Conservation (phyloP, 2,329 filamentous ascomycete genomes). For the Hypoxylon sp. region DNA sequence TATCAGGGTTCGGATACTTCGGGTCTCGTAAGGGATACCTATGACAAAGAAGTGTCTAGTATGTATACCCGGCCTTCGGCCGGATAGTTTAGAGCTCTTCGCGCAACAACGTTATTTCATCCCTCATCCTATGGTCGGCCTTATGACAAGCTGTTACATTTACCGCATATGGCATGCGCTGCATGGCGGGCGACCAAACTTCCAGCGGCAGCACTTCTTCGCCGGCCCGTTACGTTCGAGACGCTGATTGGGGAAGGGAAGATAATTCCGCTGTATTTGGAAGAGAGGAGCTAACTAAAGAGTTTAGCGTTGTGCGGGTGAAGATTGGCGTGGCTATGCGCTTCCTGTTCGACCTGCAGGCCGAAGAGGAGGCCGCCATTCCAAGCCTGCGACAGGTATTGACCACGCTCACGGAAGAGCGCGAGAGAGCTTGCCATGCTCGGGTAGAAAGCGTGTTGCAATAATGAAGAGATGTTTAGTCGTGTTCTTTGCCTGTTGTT, state of each 20-base stretch:
- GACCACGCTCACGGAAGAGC: constrained; percentile 26
- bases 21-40: too few species aligned
- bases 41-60: too few species aligned
- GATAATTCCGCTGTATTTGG: constrained; percentile 18
- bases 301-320: constrained; percentile 27
- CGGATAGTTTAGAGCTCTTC: too few species aligned
- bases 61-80: too few species aligned
- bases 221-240: constrained; percentile 30
- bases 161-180: constrained; percentile 31
- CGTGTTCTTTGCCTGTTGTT: too few species aligned
- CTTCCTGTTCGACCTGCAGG: constrained; percentile 28
- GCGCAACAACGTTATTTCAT: too few species aligned
- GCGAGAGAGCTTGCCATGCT: constrained; percentile 28
- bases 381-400: constrained; percentile 23
- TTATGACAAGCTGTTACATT: constrained; percentile 34
- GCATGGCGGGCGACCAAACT: constrained; percentile 31
- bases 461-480: neutral
- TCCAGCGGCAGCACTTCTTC: constrained; percentile 30
- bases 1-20: too few species aligned
- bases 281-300: constrained; percentile 20
- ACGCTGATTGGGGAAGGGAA: constrained; percentile 22
- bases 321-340: constrained; percentile 27
- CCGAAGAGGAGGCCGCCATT: constrained; percentile 28
- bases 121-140: too few species aligned
- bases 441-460: constrained; percentile 33